phyloP scores from a whole-genome alignment of 2,329 filamentous ascomycete species.

The Nemania abortiva region DNA sequence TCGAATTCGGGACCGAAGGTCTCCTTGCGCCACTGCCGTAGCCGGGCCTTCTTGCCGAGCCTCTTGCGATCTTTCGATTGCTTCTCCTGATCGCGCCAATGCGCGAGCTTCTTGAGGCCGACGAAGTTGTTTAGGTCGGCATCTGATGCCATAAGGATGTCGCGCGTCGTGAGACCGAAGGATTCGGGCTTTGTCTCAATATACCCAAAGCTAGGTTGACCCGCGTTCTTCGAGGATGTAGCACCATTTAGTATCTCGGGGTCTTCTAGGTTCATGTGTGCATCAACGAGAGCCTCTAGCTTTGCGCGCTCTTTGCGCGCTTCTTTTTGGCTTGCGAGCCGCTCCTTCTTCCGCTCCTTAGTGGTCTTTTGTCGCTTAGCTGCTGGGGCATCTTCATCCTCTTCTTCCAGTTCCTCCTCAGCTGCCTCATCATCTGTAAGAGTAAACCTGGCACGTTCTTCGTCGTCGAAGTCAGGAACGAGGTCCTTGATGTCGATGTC shows the following conservation, averaged over 20 bases:
- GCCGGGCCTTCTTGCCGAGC: slow-evolving; percentile 90
- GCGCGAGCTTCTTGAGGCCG: slow-evolving; percentile 93
- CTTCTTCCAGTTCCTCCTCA: slow-evolving; percentile 55
- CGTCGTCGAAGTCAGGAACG: slow-evolving; percentile 85
- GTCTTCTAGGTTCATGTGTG: slow-evolving; percentile 79
- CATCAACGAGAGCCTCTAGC: slow-evolving; percentile 88
- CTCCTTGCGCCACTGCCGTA: slow-evolving; percentile 84
- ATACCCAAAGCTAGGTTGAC: slow-evolving; percentile 79
- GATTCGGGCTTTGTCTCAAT: slow-evolving; percentile 91
- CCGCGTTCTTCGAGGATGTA: slow-evolving; percentile 43
- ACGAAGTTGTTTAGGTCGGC: slow-evolving; percentile 88
- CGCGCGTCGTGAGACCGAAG: slow-evolving; percentile 88
- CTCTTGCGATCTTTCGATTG: slow-evolving; percentile 90
- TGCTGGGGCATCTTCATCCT: slow-evolving; percentile 58
- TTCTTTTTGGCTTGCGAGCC: slow-evolving; percentile 71
- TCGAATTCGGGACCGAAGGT: slow-evolving; percentile 71
- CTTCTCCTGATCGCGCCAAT: slow-evolving; percentile 88
- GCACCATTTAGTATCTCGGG: slow-evolving; percentile 65
- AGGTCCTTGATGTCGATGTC: slow-evolving; percentile 98
- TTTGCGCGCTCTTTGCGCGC: slow-evolving; percentile 84
- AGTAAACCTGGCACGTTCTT: slow-evolving; percentile 65
- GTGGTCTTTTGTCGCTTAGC: slow-evolving; percentile 71
- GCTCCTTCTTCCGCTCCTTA: slow-evolving; percentile 70
- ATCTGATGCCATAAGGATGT: slow-evolving; percentile 91
- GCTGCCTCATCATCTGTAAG: slow-evolving; percentile 67